Evolutionary conservation across 2,329 filamentous ascomycete species (phyloP), one percentile per base, ranked within the genome.

Genomic region (Trichoderma lentiforme): DNA sequence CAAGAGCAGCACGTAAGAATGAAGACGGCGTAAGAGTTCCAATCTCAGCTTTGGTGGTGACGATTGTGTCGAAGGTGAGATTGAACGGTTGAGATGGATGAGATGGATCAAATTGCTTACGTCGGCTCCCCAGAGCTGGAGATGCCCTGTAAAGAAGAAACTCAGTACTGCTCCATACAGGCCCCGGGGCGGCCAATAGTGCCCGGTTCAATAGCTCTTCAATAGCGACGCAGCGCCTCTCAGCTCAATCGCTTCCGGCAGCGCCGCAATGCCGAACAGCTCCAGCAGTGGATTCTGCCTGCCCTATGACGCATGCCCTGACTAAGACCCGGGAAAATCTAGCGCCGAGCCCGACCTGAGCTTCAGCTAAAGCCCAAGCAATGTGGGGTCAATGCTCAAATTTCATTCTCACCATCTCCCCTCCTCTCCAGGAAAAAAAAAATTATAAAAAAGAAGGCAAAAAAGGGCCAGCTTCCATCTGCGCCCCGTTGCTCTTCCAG

Each of bases 391-490:
- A 28, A 73, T 56, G 26, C 30, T 68, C 36, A 72, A 72, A 68
- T 51, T 72, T 69, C 70, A n/a, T 69, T 68, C 65, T 69, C 64
- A 61, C 53, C 63, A 69, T 62, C 70, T 57, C 70, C 70, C 57
- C 70, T 68, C 63, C 61, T 68, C 63, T 47, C 51, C 64, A 72
- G 28, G 56, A 61, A 61, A 65, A 51, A 47, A 18, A 39, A 39
- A 18, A 39, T 18, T 39, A 24, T 39, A 28, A 58, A 57, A 39
- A 60, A 32, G 36, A 60, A 24, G 51, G 18, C 36, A 51, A 57
- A 71, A 71, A 71, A 65, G 69, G 69, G 61, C 69, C 69, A 71
- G 62, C 61, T 71, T 76, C 74, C 77, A 76, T 76, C 76, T 74
- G 75, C 74, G 73, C 24, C 76, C 62, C 66, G 53, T 77, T 72